A percentile compares a stretch with the other conserved stretches of the same genome.
phyloP scores from a whole-genome alignment of 192 early-diverging fungal genomes.

The Backusella luteola region DNA sequence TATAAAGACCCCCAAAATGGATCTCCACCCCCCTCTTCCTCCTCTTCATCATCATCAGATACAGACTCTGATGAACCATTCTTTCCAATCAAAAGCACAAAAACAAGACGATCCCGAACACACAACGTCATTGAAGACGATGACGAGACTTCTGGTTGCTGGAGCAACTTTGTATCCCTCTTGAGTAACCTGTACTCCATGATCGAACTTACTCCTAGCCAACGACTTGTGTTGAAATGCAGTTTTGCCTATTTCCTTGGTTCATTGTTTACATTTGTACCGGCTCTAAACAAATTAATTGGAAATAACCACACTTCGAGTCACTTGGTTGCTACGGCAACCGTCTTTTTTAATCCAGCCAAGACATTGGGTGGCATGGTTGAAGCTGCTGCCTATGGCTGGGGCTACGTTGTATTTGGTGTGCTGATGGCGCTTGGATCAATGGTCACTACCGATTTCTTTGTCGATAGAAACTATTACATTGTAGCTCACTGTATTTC shows the following conservation, averaged over 20 bases:
- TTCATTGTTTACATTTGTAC: constrained; percentile 68
- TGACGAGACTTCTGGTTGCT: neutral
- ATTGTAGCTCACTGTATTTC: constrained; percentile 42
- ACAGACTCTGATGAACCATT: constrained; percentile 22
- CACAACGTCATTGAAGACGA: neutral
- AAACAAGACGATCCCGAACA: neutral
- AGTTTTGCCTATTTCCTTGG: constrained; percentile 66
- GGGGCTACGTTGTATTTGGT: constrained; percentile 42
- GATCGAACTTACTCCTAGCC: neutral
- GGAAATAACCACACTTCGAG: constrained; percentile 60
- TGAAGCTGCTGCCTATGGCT: constrained; percentile 46
- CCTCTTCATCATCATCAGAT: constrained; percentile 13
- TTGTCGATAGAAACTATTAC: constrained; percentile 36
- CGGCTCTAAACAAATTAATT: constrained; percentile 46
- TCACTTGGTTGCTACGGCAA: constrained; percentile 73
- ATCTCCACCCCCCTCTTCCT: neutral
- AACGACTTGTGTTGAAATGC: constrained; percentile 53
- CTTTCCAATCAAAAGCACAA: constrained; percentile 4
- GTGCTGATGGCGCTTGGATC: constrained; percentile 40
- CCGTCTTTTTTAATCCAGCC: constrained; percentile 76
- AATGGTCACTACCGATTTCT: constrained; percentile 50
- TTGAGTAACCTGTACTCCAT: neutral
- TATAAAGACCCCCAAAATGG: constrained; percentile 14
- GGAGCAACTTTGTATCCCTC: neutral
- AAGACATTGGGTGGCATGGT: constrained; percentile 69